Percentiles rank a stretch among this genome's conserved stretches.
Conservation (phyloP, 176 grass and related monocot genomes). For the Elaeis guineensis region DNA sequence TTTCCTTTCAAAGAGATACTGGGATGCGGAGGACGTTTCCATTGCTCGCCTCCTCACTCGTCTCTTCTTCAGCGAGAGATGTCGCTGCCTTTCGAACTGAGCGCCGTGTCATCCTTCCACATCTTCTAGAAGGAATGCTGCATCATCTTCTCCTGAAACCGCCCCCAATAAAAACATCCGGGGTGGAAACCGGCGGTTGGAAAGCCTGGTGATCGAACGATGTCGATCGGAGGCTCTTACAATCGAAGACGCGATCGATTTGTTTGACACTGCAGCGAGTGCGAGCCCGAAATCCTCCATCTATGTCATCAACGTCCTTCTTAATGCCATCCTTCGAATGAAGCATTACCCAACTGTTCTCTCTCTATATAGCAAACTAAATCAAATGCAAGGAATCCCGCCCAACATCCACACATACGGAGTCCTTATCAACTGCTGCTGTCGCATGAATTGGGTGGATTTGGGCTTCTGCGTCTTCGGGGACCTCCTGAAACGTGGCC, state of each 20-base stretch:
- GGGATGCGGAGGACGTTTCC: no score
- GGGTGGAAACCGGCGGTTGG: not conserved
- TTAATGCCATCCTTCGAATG: not conserved
- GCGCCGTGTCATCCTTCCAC: no score
- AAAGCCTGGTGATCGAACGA: not conserved
- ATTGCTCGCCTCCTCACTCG: no score
- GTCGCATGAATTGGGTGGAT: not conserved
- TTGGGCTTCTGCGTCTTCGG: conserved; percentile 13
- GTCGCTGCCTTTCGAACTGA: no score
- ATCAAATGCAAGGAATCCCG: not conserved
- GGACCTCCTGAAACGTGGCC: not conserved
- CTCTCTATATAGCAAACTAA: conserved; percentile 16
- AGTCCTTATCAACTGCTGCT: conserved; percentile 22
- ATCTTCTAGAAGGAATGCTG: no score
- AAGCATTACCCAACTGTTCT: not conserved
- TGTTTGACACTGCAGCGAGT: not conserved
- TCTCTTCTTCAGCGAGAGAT: no score
- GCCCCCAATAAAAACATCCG: no score
- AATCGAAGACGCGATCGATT: not conserved
- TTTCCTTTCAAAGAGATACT: no score
- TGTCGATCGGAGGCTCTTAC: not conserved
- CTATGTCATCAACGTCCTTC: not conserved
- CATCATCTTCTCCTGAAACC: no score
- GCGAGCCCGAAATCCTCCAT: conserved; percentile 1
- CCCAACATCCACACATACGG: not conserved